Conservation (phyloP, 257 asterid species). For the Salvia miltiorrhiza region DNA sequence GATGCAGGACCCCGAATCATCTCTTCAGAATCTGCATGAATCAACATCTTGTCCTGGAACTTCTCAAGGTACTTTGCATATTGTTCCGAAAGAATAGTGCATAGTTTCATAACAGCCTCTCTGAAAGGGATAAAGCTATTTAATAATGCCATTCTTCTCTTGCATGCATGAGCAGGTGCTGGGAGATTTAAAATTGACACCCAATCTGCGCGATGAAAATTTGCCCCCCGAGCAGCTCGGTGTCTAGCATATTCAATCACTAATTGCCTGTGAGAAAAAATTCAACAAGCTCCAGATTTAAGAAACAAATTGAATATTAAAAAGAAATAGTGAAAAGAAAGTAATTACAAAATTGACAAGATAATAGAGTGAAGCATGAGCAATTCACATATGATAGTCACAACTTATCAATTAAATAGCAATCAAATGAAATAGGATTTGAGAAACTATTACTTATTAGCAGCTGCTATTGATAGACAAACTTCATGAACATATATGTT, state of each 20-base stretch:
- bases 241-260: conserved; percentile 72
- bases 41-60: conserved; percentile 43
- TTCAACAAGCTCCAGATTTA: conserved; percentile 10
- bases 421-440: conserved; percentile 13
- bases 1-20: conserved; percentile 31
- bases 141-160: conserved; percentile 77
- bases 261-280: conserved; percentile 55
- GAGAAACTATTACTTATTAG: conserved; percentile 4
- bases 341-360: background rate
- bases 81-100: conserved; percentile 63
- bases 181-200: conserved; percentile 71
- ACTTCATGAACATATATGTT: conserved; percentile 13
- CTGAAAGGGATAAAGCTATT: conserved; percentile 50
- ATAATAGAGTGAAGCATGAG: conserved; percentile 15
- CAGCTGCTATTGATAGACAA: conserved; percentile 17
- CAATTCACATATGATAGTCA: conserved; percentile 9
- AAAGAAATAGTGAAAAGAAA: background rate
- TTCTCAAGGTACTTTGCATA: conserved; percentile 57
- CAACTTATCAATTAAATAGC: conserved; percentile 2
- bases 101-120: conserved; percentile 65
- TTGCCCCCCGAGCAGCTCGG: conserved; percentile 85
- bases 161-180: conserved; percentile 73
- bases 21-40: conserved; percentile 33
- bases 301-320: conserved; percentile 12
- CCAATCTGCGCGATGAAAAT: conserved; percentile 76